phyloP scores from a whole-genome alignment of 1,284 basidiomycete genomes.

The Anthracocystis panici-leucophaei region DNA sequence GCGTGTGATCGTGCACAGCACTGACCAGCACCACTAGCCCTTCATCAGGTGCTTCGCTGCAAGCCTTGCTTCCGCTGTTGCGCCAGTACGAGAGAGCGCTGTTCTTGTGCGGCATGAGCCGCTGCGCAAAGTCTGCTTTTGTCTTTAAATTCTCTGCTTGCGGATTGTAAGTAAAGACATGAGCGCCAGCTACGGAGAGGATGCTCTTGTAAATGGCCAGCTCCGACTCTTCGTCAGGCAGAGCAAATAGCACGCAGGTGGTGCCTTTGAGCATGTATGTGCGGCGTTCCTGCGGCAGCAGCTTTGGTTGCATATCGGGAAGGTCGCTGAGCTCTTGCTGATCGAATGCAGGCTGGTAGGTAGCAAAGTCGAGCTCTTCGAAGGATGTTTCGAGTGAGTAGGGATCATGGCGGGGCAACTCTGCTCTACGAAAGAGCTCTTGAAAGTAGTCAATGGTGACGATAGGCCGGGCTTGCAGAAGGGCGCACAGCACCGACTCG shows the following conservation, averaged over 20 bases:
- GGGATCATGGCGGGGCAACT: conserved; percentile 39
- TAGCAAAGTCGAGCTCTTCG: conserved; percentile 25
- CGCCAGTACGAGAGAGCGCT: conserved; percentile 44
- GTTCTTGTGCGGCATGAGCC: conserved; percentile 54
- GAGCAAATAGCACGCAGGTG: conserved; percentile 48
- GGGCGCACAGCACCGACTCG: conserved; percentile 41
- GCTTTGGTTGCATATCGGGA: conserved; percentile 21
- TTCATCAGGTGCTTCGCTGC: conserved; percentile 50
- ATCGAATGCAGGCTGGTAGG: conserved; percentile 40
- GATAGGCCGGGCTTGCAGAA: conserved; percentile 36
- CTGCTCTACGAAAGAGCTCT: conserved; percentile 44
- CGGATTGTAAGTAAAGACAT: conserved; percentile 36
- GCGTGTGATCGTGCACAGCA: conserved; percentile 19
- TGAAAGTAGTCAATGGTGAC: conserved; percentile 45
- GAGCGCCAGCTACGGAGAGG: conserved; percentile 35
- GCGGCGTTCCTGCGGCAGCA: conserved; percentile 30
- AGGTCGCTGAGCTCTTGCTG: conserved; percentile 37
- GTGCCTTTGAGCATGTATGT: conserved; percentile 53
- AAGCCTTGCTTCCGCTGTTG: conserved; percentile 34
- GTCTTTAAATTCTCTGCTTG: conserved; percentile 25
- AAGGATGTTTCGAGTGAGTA: conserved; percentile 44
- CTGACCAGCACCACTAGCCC: conserved; percentile 46
- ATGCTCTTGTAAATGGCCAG: conserved; percentile 40
- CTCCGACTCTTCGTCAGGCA: conserved; percentile 37
- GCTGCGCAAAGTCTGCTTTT: conserved; percentile 47